Evolutionary conservation across 768 basidiomycete genomes (phyloP), one percentile per base, ranked within the genome.

Genomic region (Scleroderma citrinum): DNA sequence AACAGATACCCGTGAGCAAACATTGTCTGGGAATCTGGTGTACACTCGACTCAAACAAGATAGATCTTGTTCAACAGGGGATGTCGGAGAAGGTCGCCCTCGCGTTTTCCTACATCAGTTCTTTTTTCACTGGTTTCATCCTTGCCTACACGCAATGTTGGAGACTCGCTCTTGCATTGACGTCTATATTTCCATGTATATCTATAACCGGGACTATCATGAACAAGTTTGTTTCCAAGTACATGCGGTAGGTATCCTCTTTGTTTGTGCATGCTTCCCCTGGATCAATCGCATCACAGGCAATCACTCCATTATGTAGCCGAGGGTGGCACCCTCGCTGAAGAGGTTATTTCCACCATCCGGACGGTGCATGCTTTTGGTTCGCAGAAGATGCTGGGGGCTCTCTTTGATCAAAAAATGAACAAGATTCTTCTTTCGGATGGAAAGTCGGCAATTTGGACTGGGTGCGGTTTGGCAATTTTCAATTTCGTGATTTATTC

Each of bases 341-440:
- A 96, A 67, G 94, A 96, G 65, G 92, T 92, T 55, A 88, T 98
- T 50, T 86, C 89, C 0, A 87, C 87, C 36, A 72, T 97, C 51
- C 83, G 93, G 17, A 94, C 91, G 1, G 82, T 89, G 3, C 89
- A 96, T 51, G 93, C 94, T 0, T 98, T 98, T 57, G 92, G 91
- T 37, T 85, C 83, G 0, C 88, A 92, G 66, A 69, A 61, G 6
- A 75, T 74, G 26, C 72, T 98, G 40, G 59, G 80, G 2, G 55
- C 56, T 5, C 67, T 89, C 17, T 98, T 95, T 64, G 78, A 91
- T 59, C 54, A 39, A 1, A 76, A 79, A 50, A 76, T 92, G 54
- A 66, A 72, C 19, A 58, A 71, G 51, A 79, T 87, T 7, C 71
- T 72, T 32, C 51, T 51, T 3, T 70, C 78, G 7, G 81, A 87